These are phyloP conservation scores for Auricularia sp. DNA, from an alignment of 768 basidiomycete genomes.

Conservation along the genomic window DNA sequence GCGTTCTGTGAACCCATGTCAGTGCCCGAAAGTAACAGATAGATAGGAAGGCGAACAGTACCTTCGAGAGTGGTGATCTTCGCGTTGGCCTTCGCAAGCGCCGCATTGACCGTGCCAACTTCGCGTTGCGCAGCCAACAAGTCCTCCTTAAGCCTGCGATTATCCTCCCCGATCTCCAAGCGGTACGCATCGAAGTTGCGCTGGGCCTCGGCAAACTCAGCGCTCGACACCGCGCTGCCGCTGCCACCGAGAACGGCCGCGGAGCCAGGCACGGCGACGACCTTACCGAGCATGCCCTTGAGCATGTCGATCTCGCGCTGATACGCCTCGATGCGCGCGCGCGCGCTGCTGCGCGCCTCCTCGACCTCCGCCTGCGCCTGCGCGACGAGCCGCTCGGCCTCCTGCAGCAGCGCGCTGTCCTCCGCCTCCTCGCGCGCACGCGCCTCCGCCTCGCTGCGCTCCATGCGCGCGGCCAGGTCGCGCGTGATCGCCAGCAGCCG, in stretches of 20 bases:
- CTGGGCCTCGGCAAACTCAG: slow-evolving; percentile 26
- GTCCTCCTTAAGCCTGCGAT: slow-evolving; percentile 63
- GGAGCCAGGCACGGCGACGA: slow-evolving; percentile 14
- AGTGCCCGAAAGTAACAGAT: neutral
- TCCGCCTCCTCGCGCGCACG: slow-evolving; percentile 58
- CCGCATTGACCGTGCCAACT: slow-evolving; percentile 48
- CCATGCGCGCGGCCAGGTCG: slow-evolving; percentile 76
- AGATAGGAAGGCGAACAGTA: slow-evolving; percentile 21
- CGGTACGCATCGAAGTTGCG: slow-evolving; percentile 72
- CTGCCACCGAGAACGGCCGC: slow-evolving; percentile 9
- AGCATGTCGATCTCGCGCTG: slow-evolving; percentile 84
- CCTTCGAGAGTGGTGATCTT: slow-evolving; percentile 71
- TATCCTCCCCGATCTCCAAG: slow-evolving; percentile 71
- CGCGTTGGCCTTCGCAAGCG: slow-evolving; percentile 75
- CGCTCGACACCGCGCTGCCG: slow-evolving; percentile 8
- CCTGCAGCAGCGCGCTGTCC: slow-evolving; percentile 52
- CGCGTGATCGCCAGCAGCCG: slow-evolving; percentile 75
- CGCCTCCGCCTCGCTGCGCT: slow-evolving; percentile 72
- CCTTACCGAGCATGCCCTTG: slow-evolving; percentile 55
- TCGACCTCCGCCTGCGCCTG: slow-evolving; percentile 71
- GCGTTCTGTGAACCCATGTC: slow-evolving; percentile 15
- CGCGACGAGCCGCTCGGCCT: slow-evolving; percentile 82
- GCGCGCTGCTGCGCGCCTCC: slow-evolving; percentile 58
- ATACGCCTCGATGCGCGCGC: slow-evolving; percentile 65
- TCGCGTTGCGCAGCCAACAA: slow-evolving; percentile 55